Base-by-base conservation (phyloP, 2,329 filamentous ascomycete species). In the Aspergillus puulaauensis region DNA sequence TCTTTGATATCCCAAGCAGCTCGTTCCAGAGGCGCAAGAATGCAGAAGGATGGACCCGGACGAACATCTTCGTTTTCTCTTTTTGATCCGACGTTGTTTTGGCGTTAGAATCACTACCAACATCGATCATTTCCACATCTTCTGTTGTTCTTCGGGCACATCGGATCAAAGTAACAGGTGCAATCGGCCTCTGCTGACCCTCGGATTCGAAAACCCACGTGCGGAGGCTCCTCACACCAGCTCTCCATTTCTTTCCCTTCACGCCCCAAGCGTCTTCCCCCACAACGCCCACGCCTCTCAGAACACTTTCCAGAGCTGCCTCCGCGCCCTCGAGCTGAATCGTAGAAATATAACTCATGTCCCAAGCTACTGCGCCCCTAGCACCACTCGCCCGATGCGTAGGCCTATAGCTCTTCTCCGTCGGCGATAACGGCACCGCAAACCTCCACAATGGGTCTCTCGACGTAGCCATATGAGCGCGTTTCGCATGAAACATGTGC, bases 291-390 rank as follows among this genome's bases (percentile, higher is more conserved):
- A 96, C 66, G 5, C 80, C 81, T 66, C 80, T 85, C 35, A 98
- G 72, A 9, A 93, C 79, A 39, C 83, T 82, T 55, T 86, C 79
- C 41, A 96, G 77, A 53, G 87, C 87, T 31, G 78, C 74, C 41
- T 84, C 78, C 14, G 80, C 77, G 0, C 93, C 95, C 64, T 88
- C 87, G 3, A 98, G 71, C 14, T 88, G 83, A 63, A 98, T 89
- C 1, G 91, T 96, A 65, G 90, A 90, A 79, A 95, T 89, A 71
- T 97, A 99, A 72, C 93, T 98, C 80, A 86, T 90, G 75, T 99
- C 95, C 92, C 93, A 98, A 1, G 87, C 87, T 44, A 98, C 80
- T 21, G 89, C 89, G 5, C 95, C 93, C 63, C 88, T 85, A 52
- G 88, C 82, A 27, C 87, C 86, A 52, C 87, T 85, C 21, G 91